phyloP scores from a whole-genome alignment of 2,329 filamentous ascomycete species.

The Daldinia sp. region DNA sequence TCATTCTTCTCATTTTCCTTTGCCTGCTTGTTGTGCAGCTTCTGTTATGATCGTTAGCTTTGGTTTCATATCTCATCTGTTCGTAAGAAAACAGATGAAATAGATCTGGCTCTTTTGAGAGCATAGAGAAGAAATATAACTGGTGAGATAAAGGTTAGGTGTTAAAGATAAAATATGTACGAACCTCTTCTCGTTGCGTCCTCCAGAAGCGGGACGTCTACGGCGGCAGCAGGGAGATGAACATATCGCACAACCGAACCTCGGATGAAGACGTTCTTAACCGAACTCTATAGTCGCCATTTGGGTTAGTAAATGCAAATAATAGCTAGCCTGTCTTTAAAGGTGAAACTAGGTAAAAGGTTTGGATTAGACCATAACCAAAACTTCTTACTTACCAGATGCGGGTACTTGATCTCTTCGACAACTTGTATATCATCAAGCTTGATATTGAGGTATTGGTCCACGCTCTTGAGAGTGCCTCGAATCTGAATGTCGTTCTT shows the following conservation, averaged over 20 bases:
- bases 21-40: constrained; percentile 68
- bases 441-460: constrained; percentile 99
- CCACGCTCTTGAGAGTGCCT: constrained; percentile 94
- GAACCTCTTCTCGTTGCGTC: constrained; percentile 89
- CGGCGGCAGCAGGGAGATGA: constrained; percentile 82
- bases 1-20: constrained; percentile 60
- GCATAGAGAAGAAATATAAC: too few relatives aligned
- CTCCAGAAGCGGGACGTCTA: constrained; percentile 88
- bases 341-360: not conserved
- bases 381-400: constrained; percentile 71
- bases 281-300: constrained; percentile 67
- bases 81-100: not conserved
- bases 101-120: not conserved
- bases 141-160: not conserved
- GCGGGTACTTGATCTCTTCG: constrained; percentile 94
- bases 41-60: constrained; percentile 55
- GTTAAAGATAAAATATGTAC: constrained; percentile 34
- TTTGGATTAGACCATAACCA: not conserved
- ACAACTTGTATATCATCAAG: constrained; percentile 94
- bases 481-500: constrained; percentile 99
- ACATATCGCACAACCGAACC: constrained; percentile 95
- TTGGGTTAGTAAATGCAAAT: constrained; percentile 17
- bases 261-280: constrained; percentile 96
- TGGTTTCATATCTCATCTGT: not conserved
- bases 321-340: not conserved